These are phyloP conservation scores for Ambispora gerdemannii DNA, from an alignment of 192 early-diverging fungal species.

Conservation along the genomic window DNA sequence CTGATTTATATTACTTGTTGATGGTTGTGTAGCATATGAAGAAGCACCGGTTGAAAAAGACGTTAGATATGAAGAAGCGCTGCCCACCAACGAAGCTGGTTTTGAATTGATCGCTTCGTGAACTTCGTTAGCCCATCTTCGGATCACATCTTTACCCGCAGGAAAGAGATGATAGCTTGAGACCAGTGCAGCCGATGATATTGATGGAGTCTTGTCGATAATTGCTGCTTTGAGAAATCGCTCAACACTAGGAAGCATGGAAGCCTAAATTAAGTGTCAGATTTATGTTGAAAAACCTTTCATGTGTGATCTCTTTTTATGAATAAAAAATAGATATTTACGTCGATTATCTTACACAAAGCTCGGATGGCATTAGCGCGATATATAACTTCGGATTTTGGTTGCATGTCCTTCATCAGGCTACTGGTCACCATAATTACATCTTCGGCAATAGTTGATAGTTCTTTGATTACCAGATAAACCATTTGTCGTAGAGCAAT, in stretches of 20 bases:
- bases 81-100: slow-evolving; percentile 49
- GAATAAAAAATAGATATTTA: slow-evolving; percentile 40
- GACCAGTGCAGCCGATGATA: slow-evolving; percentile 88
- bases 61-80: slow-evolving; percentile 51
- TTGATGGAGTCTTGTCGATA: slow-evolving; percentile 89
- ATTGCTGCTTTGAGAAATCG: slow-evolving; percentile 95
- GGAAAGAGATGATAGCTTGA: slow-evolving; percentile 84
- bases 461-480: slow-evolving; percentile 95
- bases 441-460: slow-evolving; percentile 89
- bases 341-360: slow-evolving; percentile 93
- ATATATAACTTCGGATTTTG: slow-evolving; percentile 87
- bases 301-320: neutral
- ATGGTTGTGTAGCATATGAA: slow-evolving; percentile 43
- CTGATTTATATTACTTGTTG: slow-evolving; percentile 84
- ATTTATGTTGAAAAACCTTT: too few relatives aligned
- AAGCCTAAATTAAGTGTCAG: slow-evolving; percentile 57
- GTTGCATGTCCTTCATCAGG: slow-evolving; percentile 95
- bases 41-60: slow-evolving; percentile 45
- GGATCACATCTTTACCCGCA: slow-evolving; percentile 86
- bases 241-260: slow-evolving; percentile 95
- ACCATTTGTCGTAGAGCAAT: slow-evolving; percentile 95
- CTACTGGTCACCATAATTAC: slow-evolving; percentile 96
- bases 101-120: slow-evolving; percentile 92
- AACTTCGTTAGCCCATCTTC: slow-evolving; percentile 95
- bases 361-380: slow-evolving; percentile 95